Conservation (phyloP, 2,329 filamentous ascomycete genomes). For the Bipolaris bicolor region DNA sequence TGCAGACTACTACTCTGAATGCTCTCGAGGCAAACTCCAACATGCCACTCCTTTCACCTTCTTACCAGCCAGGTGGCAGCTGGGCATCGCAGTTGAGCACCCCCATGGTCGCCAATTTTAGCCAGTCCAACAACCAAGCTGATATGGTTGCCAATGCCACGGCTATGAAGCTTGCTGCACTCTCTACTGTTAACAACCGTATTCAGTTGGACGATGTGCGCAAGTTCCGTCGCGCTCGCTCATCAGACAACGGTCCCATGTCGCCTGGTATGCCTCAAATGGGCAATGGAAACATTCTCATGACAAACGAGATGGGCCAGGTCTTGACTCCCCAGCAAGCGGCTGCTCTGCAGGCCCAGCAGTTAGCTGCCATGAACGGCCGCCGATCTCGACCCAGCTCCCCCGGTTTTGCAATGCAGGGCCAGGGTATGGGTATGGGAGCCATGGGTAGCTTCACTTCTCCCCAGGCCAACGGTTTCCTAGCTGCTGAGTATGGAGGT, state of each 20-base stretch:
- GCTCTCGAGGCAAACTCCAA: constrained; percentile 74
- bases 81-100: constrained; percentile 99
- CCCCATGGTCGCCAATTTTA: constrained; percentile 88
- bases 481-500: constrained; percentile 82
- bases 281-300: constrained; percentile 79
- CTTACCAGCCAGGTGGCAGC: constrained; percentile 79
- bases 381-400: constrained; percentile 88
- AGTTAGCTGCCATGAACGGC: constrained; percentile 80
- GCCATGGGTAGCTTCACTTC: constrained; percentile 74
- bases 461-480: constrained; percentile 91
- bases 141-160: constrained; percentile 99
- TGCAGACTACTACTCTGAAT: constrained; percentile 83
- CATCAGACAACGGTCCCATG: constrained; percentile 76
- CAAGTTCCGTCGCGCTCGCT: constrained; percentile 90
- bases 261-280: constrained; percentile 68
- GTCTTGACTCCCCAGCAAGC: constrained; percentile 69
- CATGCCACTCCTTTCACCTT: constrained; percentile 82
- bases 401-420: constrained; percentile 82
- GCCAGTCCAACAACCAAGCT: constrained; percentile 71
- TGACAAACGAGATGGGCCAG: constrained; percentile 94
- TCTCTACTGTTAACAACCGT: constrained; percentile 97
- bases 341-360: constrained; percentile 68
- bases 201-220: constrained; percentile 96
- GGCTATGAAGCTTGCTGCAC: constrained; percentile 95
- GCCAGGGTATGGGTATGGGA: constrained; percentile 59